These are phyloP conservation scores for Podospora pseudoanserina DNA, from an alignment of 495 filamentous ascomycete species.

Conservation along the genomic window DNA sequence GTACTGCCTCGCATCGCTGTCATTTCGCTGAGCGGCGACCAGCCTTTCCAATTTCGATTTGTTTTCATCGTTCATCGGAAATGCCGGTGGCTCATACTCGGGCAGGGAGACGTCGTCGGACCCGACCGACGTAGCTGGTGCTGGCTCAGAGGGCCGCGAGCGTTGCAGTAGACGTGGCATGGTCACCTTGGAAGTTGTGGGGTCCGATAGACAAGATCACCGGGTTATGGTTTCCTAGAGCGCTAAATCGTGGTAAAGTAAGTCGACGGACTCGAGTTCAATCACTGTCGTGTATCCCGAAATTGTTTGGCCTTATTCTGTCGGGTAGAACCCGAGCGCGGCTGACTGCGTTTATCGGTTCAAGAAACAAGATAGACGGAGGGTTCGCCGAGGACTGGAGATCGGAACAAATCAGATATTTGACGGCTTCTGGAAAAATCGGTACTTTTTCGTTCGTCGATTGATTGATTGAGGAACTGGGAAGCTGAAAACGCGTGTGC, in stretches of 20 bases:
- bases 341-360: conserved; percentile 1
- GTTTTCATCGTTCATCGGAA: conserved; percentile 41
- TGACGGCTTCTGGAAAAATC: not conserved
- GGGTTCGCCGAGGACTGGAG: not conserved
- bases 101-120: conserved; percentile 43
- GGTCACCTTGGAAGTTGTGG: not conserved
- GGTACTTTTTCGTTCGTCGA: not conserved
- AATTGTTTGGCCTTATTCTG: not conserved
- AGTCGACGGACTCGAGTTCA: conserved; percentile 5
- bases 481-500: not conserved
- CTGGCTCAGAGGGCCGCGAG: not conserved
- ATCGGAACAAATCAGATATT: not conserved
- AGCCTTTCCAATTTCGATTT: conserved; percentile 35
- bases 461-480: not conserved
- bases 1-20: conserved; percentile 27
- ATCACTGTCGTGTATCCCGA: conserved; percentile 8
- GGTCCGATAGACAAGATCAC: not conserved
- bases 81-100: conserved; percentile 55
- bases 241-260: not conserved
- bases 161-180: conserved; percentile 5
- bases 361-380: not conserved
- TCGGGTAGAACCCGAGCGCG: conserved; percentile 3
- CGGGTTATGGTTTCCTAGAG: not conserved
- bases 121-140: conserved; percentile 29
- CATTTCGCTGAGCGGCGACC: conserved; percentile 26